Conservation (phyloP, 2,329 filamentous ascomycete species). For the Dothideomycetidae sp. region DNA sequence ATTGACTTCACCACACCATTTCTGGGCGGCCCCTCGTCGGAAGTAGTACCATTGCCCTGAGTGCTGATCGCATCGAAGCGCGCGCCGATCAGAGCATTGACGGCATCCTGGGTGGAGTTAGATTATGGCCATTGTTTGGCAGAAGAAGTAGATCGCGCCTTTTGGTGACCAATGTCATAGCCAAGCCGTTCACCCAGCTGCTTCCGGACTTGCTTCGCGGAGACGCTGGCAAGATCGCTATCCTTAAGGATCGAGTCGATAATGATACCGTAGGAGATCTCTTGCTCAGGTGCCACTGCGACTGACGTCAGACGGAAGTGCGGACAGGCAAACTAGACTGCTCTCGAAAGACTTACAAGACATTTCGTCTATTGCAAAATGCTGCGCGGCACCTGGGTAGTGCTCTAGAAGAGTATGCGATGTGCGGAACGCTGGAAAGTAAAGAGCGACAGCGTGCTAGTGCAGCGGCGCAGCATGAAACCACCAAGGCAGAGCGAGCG, state of each 20-base stretch:
- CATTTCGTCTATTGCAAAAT: too few relatives aligned
- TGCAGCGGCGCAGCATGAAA: too few relatives aligned
- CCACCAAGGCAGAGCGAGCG: too few relatives aligned
- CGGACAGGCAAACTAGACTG: too few relatives aligned
- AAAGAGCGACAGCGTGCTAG: too few relatives aligned
- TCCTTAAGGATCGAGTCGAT: conserved; percentile 48
- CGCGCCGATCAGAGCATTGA: conserved; percentile 34
- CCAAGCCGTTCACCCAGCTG: conserved; percentile 45
- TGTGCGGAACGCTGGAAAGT: too few relatives aligned
- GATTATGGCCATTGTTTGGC: not conserved
- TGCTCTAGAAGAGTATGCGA: too few relatives aligned
- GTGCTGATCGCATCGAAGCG: conserved; percentile 35
- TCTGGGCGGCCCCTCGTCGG: conserved; percentile 26
- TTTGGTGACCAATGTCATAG: conserved; percentile 47
- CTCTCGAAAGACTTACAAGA: too few relatives aligned
- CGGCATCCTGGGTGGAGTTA: conserved; percentile 24
- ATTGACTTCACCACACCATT: conserved; percentile 18
- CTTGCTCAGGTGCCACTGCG: conserved; percentile 5
- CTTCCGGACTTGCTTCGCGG: conserved; percentile 51
- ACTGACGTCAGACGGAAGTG: not conserved
- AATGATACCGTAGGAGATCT: conserved; percentile 24
- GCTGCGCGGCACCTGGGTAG: too few relatives aligned
- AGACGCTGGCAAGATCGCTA: conserved; percentile 50
- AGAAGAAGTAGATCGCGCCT: conserved; percentile 33
- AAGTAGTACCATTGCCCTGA: conserved; percentile 11